Conservation (phyloP, 495 filamentous ascomycete genomes). For the Articulospora tetracladia region DNA sequence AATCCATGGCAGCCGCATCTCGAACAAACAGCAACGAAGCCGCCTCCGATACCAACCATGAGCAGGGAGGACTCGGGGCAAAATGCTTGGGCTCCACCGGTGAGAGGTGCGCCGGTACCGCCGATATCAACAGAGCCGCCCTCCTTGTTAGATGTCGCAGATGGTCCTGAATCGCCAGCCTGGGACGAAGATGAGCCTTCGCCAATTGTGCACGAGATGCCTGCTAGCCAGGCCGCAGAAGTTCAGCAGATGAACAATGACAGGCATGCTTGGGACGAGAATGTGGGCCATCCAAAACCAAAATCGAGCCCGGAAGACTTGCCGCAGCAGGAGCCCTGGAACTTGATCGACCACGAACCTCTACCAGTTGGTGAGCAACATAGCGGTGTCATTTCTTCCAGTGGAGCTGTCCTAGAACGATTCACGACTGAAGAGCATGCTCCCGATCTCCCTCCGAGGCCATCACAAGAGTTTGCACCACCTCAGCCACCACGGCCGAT, state of each 20-base stretch:
- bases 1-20: slow-evolving; percentile 50
- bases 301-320: slow-evolving; percentile 17
- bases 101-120: slow-evolving; percentile 14
- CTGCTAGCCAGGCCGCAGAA: slow-evolving; percentile 19
- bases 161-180: slow-evolving; percentile 26
- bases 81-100: slow-evolving; percentile 19
- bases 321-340: slow-evolving; percentile 38
- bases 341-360: slow-evolving; percentile 41
- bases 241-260: slow-evolving; percentile 30
- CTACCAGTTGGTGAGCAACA: slow-evolving; percentile 12
- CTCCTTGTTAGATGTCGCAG: slow-evolving; percentile 34
- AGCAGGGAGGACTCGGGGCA: slow-evolving; percentile 12
- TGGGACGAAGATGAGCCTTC: slow-evolving; percentile 36
- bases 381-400: slow-evolving; percentile 14
- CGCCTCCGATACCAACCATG: slow-evolving; percentile 6
- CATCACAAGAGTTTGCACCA: slow-evolving; percentile 24
- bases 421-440: slow-evolving; percentile 13
- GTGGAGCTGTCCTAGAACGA: slow-evolving; percentile 10
- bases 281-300: slow-evolving; percentile 30
- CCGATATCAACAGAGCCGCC: slow-evolving; percentile 12
- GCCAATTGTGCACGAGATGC: slow-evolving; percentile 21
- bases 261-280: slow-evolving; percentile 41
- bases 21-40: slow-evolving; percentile 21
- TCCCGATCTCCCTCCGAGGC: slow-evolving; percentile 35
- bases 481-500: slow-evolving; percentile 39